Evolutionary conservation across 2,329 filamentous ascomycete species (phyloP).

Genomic region (Colletotrichum sp.): DNA sequence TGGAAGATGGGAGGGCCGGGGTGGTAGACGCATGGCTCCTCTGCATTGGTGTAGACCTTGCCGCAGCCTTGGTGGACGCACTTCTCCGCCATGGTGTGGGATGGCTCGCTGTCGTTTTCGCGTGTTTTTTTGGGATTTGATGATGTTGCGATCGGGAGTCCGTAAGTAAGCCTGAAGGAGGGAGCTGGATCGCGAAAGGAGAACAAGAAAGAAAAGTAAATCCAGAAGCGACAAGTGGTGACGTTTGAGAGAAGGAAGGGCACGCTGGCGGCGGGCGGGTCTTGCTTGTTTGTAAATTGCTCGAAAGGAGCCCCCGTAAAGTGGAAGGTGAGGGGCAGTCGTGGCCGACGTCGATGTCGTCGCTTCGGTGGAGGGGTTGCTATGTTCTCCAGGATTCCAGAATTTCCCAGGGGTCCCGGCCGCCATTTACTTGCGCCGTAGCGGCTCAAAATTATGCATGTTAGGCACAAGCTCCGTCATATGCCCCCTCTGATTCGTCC

Average conservation of each 20-base stretch:
- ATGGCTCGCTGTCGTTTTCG: conserved; percentile 14
- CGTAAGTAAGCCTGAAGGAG: neutral
- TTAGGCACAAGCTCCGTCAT: neutral
- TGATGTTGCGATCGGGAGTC: neutral
- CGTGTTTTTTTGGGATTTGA: neutral
- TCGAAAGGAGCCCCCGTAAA: neutral
- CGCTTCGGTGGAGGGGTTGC: conserved; percentile 18
- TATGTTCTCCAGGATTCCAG: conserved; percentile 26
- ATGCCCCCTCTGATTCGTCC: neutral
- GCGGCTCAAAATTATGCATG: conserved; percentile 20
- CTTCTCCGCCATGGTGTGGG: conserved; percentile 70
- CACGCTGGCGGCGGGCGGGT: neutral
- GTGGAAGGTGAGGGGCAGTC: conserved; percentile 9
- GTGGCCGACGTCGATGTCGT: neutral
- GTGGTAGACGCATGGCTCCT: conserved; percentile 90
- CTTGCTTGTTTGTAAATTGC: conserved; percentile 1
- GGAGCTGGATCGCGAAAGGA: neutral
- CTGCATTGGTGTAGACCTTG: conserved; percentile 81
- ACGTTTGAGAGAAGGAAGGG: conserved; percentile 1
- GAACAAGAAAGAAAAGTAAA: neutral
- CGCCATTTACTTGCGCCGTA: neutral
- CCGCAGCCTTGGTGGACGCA: conserved; percentile 97
- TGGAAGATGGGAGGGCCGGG: conserved; percentile 94
- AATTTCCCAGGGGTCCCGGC: conserved; percentile 19
- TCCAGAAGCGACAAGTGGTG: neutral